These are phyloP conservation scores for Sutorius eximius DNA, from an alignment of 1,284 basidiomycete genomes.

Conservation along the genomic window DNA sequence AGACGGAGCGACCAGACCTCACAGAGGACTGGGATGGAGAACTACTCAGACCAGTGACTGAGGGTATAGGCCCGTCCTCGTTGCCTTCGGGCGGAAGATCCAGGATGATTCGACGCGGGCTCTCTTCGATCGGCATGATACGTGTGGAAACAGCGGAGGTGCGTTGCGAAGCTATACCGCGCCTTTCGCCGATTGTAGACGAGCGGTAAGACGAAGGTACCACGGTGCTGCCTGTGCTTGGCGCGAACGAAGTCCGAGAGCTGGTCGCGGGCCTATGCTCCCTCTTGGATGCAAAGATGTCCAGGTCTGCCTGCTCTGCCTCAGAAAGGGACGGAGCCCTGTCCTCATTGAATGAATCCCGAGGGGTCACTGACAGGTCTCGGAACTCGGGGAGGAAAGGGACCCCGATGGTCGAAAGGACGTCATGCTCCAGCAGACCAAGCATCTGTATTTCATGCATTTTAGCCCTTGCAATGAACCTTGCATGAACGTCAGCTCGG, in stretches of 20 bases:
- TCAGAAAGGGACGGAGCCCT: constrained; percentile 46
- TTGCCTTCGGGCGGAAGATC: constrained; percentile 51
- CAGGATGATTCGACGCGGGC: constrained; percentile 48
- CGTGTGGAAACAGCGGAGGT: constrained; percentile 44
- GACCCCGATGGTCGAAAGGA: constrained; percentile 82
- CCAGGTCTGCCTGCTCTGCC: constrained; percentile 69
- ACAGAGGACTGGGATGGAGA: constrained; percentile 74
- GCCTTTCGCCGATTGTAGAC: constrained; percentile 36
- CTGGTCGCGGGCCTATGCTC: constrained; percentile 36
- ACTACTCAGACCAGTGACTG: constrained; percentile 41
- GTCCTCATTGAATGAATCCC: constrained; percentile 32
- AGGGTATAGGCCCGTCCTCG: constrained; percentile 36
- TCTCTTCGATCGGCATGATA: constrained; percentile 69
- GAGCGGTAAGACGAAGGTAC: constrained; percentile 38
- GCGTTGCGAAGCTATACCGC: constrained; percentile 41
- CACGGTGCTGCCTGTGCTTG: constrained; percentile 37
- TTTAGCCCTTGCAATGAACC: constrained; percentile 86
- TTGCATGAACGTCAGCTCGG: constrained; percentile 29
- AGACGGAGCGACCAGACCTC: constrained; percentile 45
- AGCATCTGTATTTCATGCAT: constrained; percentile 96
- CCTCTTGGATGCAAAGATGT: constrained; percentile 56
- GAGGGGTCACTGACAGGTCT: constrained; percentile 33
- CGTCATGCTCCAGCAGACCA: constrained; percentile 86
- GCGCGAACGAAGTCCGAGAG: constrained; percentile 42
- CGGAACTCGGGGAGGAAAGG: constrained; percentile 61